A percentile compares a stretch with the other conserved stretches of the same genome.
These are phyloP conservation scores for Chalciporus piperatus DNA, from an alignment of 768 basidiomycete species.

Conservation along the genomic window DNA sequence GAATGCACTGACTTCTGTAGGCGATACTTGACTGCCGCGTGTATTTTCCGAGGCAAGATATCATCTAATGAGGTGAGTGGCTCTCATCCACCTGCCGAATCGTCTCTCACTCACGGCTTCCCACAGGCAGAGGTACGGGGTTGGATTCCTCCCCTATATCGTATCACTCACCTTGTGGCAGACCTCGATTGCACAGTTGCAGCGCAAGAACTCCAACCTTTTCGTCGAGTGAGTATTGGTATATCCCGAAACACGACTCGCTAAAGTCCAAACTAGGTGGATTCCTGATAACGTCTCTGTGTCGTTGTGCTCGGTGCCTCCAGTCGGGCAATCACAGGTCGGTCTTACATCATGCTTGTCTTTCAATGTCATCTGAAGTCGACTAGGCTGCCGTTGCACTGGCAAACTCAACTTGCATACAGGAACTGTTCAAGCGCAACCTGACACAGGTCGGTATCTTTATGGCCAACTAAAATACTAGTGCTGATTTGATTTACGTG, in stretches of 20 bases:
- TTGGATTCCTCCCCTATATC: slow-evolving; percentile 1
- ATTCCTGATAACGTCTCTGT: slow-evolving; percentile 90
- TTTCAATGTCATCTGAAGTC: slow-evolving; percentile 9
- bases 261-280: slow-evolving; percentile 50
- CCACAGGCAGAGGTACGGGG: slow-evolving; percentile 50
- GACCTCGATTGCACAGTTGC: slow-evolving; percentile 70
- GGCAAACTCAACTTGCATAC: slow-evolving; percentile 78
- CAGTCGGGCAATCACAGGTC: slow-evolving; percentile 73
- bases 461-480: not conserved
- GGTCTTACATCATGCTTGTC: slow-evolving; percentile 12
- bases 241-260: not conserved
- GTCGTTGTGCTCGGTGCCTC: slow-evolving; percentile 78
- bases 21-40: slow-evolving; percentile 83
- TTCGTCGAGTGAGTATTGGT: slow-evolving; percentile 69
- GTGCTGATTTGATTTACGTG: slow-evolving; percentile 7
- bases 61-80: slow-evolving; percentile 73
- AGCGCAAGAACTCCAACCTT: slow-evolving; percentile 65
- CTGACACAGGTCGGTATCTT: slow-evolving; percentile 48
- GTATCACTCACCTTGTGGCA: slow-evolving; percentile 29
- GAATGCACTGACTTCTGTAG: slow-evolving; percentile 33
- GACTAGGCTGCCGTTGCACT: slow-evolving; percentile 65
- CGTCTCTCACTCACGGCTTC: slow-evolving; percentile 6
- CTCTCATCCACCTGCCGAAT: not conserved
- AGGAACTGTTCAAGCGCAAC: slow-evolving; percentile 81
- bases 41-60: slow-evolving; percentile 83